Evolutionary conservation across 441 rosid species (phyloP).

Genomic region (Pelargonium cotyledonis): DNA sequence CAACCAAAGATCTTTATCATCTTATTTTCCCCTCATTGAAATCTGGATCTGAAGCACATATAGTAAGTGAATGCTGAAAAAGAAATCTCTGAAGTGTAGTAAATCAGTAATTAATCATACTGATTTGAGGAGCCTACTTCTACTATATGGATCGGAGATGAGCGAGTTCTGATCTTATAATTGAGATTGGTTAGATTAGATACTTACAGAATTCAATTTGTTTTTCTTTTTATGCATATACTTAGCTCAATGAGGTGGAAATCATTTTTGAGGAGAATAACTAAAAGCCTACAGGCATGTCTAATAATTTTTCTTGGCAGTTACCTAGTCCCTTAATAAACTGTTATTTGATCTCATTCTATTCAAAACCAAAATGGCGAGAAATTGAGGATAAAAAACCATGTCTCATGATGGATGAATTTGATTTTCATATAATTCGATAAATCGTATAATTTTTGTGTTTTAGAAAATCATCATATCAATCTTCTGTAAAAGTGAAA

Average conservation of each 20-base stretch:
- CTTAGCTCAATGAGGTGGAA: background rate
- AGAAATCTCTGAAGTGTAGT: background rate
- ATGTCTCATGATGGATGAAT: background rate
- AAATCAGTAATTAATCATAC: background rate
- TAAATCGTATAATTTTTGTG: too few relatives aligned
- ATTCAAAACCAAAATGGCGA: background rate
- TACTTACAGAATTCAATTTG: background rate
- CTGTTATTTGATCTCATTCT: background rate
- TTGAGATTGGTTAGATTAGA: background rate
- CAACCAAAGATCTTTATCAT: conserved; percentile 88
- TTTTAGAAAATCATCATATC: background rate
- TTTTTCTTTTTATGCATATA: background rate
- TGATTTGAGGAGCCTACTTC: background rate
- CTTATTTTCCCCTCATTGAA: conserved; percentile 81
- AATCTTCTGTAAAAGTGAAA: background rate
- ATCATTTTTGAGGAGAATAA: background rate
- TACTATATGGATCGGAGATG: background rate
- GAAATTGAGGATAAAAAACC: background rate
- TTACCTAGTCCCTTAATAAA: background rate
- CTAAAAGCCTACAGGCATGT: background rate
- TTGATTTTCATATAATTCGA: too few relatives aligned
- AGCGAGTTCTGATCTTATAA: background rate
- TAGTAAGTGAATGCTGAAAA: conserved; percentile 45
- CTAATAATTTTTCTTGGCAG: background rate
- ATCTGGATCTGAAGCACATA: conserved; percentile 86